Evolutionary conservation across 2,329 filamentous ascomycete genomes (phyloP), one percentile per base, ranked within the genome.

Genomic region (Arthrobotrys sinensis): DNA sequence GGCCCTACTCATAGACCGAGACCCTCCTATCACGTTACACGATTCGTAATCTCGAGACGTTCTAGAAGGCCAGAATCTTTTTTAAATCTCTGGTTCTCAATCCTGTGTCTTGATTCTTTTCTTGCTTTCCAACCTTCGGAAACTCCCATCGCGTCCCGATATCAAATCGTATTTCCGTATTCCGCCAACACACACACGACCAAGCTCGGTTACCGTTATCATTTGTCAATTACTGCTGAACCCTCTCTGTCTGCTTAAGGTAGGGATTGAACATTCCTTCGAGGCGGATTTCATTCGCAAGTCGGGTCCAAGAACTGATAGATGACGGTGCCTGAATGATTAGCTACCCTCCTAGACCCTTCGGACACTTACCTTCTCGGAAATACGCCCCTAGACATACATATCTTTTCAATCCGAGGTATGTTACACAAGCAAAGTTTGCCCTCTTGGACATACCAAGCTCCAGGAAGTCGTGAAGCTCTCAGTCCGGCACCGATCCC

Each of bases 361-460:
- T 64, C 71, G 53, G 71, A 66, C 45, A 36, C 63, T 62, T 63
- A 40, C 63, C 53, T 40, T 67, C 52, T 75, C 70, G 70, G 70
- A 52, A 66, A 75, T 48, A 67, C 62, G 12, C 53, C 71, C 53
- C 38, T 52, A 57, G 16, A 38, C 60, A 34, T 65, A n/a, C 57
- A 65, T 66, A 48, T 52, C 69, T 36, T 64, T 60, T 50, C 52
- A 48, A 57, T 52, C 63, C 67, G 63, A 78, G 62, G 75, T 78
- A 78, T 64, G 75, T 78, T 78, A 78, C 75, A 78, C 75, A 70
- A 78, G 67, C 75, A 78, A 62, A 48, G 75, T 78, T 78, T 78
- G 75, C 53, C 36, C 43, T 69, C 36, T 28, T 24, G 43, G 60
- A 32, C 72, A 76, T 70, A 60, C 55, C 57, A 46, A 76, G 45